Percentiles rank a stretch among this genome's conserved stretches.
phyloP scores from a whole-genome alignment of 2,329 filamentous ascomycete species.

The Huntiella bhutanensis region DNA sequence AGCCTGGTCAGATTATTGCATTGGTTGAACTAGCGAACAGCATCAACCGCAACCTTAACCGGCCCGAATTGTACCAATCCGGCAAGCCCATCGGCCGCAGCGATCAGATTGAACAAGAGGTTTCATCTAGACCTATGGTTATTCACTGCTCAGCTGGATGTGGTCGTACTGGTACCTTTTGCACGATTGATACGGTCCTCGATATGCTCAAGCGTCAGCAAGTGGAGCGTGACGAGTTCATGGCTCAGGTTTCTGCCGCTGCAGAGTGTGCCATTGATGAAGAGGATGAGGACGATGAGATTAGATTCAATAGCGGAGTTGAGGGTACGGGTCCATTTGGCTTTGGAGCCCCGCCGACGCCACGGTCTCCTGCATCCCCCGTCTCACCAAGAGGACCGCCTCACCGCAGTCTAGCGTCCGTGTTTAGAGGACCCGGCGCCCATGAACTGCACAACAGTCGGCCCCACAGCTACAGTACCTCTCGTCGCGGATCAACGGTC shows the following conservation, averaged over 20 bases:
- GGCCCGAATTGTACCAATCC: conserved; percentile 20
- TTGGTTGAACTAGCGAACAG: conserved; percentile 76
- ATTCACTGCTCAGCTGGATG: conserved; percentile 95
- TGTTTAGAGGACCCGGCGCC: not conserved
- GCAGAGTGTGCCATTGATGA: conserved; percentile 4
- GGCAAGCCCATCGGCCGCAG: conserved; percentile 20
- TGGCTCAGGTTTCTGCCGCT: conserved; percentile 15
- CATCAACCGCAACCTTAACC: conserved; percentile 42
- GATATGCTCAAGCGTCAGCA: conserved; percentile 89
- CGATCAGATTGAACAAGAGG: conserved; percentile 39
- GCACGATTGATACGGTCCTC: conserved; percentile 86
- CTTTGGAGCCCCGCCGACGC: too few relatives aligned
- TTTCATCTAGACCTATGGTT: conserved; percentile 48
- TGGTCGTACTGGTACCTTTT: conserved; percentile 88
- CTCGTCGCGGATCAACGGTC: conserved; percentile 9
- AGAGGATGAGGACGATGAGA: too few relatives aligned
- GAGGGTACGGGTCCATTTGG: too few relatives aligned
- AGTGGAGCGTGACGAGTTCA: conserved; percentile 17
- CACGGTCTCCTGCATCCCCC: too few relatives aligned
- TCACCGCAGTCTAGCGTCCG: conserved; percentile 1
- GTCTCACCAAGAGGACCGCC: not conserved
- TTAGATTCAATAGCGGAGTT: too few relatives aligned
- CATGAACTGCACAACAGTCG: not conserved
- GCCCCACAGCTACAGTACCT: conserved; percentile 7
- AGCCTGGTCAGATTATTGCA: conserved; percentile 68